Evolutionary conservation across 257 asterid genomes (phyloP), one percentile per base, ranked within the genome.

Genomic region (Fraxinus pennsylvanica): DNA sequence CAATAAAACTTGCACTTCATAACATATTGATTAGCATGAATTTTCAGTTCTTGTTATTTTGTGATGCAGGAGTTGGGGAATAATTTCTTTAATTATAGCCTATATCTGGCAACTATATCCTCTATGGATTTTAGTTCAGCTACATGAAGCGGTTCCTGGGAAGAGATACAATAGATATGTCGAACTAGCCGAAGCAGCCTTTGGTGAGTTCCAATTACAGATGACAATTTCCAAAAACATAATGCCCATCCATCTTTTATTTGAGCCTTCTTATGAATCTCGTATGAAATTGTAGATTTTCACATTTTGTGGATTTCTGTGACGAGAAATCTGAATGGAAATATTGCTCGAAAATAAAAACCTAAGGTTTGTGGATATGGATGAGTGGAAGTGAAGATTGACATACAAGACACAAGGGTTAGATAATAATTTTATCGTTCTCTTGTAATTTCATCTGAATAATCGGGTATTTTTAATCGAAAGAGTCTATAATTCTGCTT

Each of bases 111-210:
- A 96, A 82, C 82, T 96, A 74, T 96, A 96, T 90, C 93, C 99
- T 0, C 50, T 93, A 80, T 93, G 99, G 98, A 84, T 96, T 82
- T 91, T 96, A n/a, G 99, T 96, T 82, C 99, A 93, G 87, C 86
- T 96, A 66, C 99, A 96, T 74, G 99, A 96, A 88, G 99, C 99
- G 63, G 97, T 96, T 74, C 99, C 99, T 0, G 99, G 99, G 41
- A 96, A 93, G 83, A 83, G 99, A 85, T 96, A 96, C 82, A 96
- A 93, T 85, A 84, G 98, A 96, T 93, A 96, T 19, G 99, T 96
- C 1, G 98, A 96, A 81, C 97, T 96, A 17, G 99, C 99, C n/a
- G 96, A 96, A 81, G 99, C 97, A 67, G 99, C 99, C 52, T 96
- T 96, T 71, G 99, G 99, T 92, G 80, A 85, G 91, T 79, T 17